Evolutionary conservation across 352 stramenopile genomes (phyloP), one percentile per base, ranked within the genome.

Genomic region (Phytophthora megakarya): DNA sequence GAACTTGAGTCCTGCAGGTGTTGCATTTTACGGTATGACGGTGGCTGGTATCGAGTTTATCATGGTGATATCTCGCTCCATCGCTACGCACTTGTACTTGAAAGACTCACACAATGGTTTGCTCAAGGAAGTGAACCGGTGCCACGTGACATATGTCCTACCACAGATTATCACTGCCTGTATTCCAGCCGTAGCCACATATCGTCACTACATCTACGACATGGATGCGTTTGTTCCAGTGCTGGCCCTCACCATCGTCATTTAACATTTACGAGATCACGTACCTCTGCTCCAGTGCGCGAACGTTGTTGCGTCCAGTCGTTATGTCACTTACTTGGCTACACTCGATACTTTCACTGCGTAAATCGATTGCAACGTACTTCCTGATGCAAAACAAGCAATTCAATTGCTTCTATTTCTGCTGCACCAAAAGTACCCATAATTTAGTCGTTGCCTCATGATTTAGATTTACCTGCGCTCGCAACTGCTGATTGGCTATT

Each of bases 51-150:
- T 81, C 21, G 76, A 89, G 64, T 75, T 87, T 58, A 21, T 86
- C 19, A 81, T 90, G 51, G 79, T 91, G 11, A 40, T 84, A 33
- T 80, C 79, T 49, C 76, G 80, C 42, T 80, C 75, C 16, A 72
- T 90, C 42, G 70, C 84, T 19, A 82, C 67, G 0, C 79, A 86
- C 35, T 61, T 85, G 65, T 86, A 89, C 52, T 75, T 80, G 35
- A 77, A 80, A 39, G 81, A 91, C 40, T 89, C 80, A 26, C 25
- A 67, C 43, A 78, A 86, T 32, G 79, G 80, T 43, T 60, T 81
- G 25, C 58, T 61, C 19, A 64, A 72, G 12, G 51, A 81, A 21
- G 69, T 91, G 13, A 87, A 76, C 37, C 65, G 72, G 50, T 82
- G 78, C 39, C 55, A 72, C 23, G n/a, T 77, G 53, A 91, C 87